Conservation (phyloP, 257 asterid genomes). For the Vinca minor region DNA sequence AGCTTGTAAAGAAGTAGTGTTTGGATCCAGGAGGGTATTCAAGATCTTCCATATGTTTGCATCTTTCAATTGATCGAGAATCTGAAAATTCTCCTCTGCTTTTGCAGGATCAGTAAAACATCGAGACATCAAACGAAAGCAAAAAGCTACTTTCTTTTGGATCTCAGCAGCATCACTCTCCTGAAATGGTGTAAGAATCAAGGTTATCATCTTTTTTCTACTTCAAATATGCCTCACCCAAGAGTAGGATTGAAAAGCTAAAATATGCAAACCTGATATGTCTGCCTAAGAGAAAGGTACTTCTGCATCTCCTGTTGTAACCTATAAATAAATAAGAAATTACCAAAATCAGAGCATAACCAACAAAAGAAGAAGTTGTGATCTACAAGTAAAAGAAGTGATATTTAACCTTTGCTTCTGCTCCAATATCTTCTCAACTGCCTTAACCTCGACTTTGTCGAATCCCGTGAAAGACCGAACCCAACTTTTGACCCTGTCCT, state of each 20-base stretch:
- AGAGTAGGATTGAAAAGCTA: slow-evolving; percentile 8
- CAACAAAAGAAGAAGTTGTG: not conserved
- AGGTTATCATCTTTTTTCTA: slow-evolving; percentile 16
- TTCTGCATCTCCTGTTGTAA: slow-evolving; percentile 85
- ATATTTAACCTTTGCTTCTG: slow-evolving; percentile 86
- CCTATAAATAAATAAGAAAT: slow-evolving; percentile 39
- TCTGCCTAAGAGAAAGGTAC: slow-evolving; percentile 67
- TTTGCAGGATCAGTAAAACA: slow-evolving; percentile 69
- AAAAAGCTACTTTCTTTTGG: slow-evolving; percentile 58
- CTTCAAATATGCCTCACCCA: slow-evolving; percentile 10
- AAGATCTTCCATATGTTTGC: slow-evolving; percentile 63
- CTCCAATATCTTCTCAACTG: slow-evolving; percentile 91
- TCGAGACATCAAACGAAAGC: slow-evolving; percentile 86
- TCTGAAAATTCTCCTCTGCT: slow-evolving; percentile 80
- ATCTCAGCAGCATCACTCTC: slow-evolving; percentile 69
- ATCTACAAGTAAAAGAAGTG: slow-evolving; percentile 10
- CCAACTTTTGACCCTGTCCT: slow-evolving; percentile 70
- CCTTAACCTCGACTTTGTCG: slow-evolving; percentile 89
- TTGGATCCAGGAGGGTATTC: slow-evolving; percentile 62
- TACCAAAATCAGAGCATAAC: not conserved
- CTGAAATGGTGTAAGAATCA: slow-evolving; percentile 39
- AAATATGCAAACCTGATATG: slow-evolving; percentile 52
- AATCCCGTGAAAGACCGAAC: slow-evolving; percentile 62
- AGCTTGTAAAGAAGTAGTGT: slow-evolving; percentile 47
- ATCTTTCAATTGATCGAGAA: slow-evolving; percentile 83